Base-by-base conservation (phyloP, 2,329 filamentous ascomycete genomes). In the Beauveria asiatica region DNA sequence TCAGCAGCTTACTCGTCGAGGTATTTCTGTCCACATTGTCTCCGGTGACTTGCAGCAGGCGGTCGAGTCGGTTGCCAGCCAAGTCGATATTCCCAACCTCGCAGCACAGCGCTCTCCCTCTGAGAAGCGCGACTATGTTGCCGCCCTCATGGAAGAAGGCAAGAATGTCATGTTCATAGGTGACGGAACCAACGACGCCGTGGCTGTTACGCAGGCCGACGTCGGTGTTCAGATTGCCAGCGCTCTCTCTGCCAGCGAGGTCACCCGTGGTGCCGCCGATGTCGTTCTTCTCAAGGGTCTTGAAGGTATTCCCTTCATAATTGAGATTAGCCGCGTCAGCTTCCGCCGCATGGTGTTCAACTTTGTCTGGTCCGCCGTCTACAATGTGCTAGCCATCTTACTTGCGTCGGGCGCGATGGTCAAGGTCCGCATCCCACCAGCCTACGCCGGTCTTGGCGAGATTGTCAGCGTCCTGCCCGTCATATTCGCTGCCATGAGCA, bases 391-490 rank as follows among this genome's bases (percentile, higher is more conserved):
- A 60, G 85, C 85, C 0, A 76, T 88, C 13, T 68, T 85, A 46
- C 70, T 88, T 17, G 85, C 82, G 5, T 77, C 78, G 1, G 85
- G 85, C 0, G 83, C 80, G 0, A 80, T 84, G 66, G 80, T 81
- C 9, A 74, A 76, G 62, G 73, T 78, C 2, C 75, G 82, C 52
- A 77, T 80, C 58, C 77, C 80, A n/a, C 73, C 72, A 2, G 72
- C 70, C 16, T 75, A 72, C 73, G 84, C 85, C 0, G 86, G 84
- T 0, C 64, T 88, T 50, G 85, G 85, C 0, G 85, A 89, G 73
- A 70, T 88, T 52, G 81, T 85, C 13, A 88, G 84, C 67, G 80
- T 89, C 0, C 52, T 84, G 63, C 85, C 85, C 0, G 85, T 88
- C 11, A 78, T 88, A 30, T 44, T 69, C 2, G 65, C 67, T 6